Evolutionary conservation across 176 grass and related monocot species (phyloP).

Genomic region (Dendrocalamus sinicus): DNA sequence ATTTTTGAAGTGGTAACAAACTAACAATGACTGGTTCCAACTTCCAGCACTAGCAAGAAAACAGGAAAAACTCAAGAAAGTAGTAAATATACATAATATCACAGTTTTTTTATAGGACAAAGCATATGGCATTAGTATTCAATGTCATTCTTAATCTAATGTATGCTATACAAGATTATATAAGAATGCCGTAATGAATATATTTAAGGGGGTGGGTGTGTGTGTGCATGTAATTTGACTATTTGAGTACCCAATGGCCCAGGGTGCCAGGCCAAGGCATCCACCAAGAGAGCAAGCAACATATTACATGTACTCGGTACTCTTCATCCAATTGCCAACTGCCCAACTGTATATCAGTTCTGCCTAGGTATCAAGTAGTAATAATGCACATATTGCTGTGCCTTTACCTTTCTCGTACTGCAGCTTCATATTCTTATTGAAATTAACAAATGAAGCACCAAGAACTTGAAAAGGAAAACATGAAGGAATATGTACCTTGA

Average conservation of each 20-base stretch:
- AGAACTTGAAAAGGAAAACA: slow-evolving; percentile 14
- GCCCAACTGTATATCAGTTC: not conserved
- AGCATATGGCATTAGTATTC: not conserved
- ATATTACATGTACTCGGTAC: not conserved
- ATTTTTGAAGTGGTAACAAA: not conserved
- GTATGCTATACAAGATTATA: not conserved
- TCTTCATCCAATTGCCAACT: not conserved
- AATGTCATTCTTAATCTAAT: not conserved
- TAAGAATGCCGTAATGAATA: not conserved
- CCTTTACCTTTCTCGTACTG: not conserved
- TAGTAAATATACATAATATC: not conserved
- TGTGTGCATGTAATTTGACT: not conserved
- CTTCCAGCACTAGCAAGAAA: not conserved
- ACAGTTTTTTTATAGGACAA: not conserved
- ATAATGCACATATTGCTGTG: not conserved
- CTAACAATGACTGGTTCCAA: not conserved
- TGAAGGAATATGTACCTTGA: slow-evolving; percentile 61
- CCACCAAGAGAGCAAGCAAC: not conserved
- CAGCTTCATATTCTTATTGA: slow-evolving; percentile 22
- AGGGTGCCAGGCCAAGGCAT: not conserved
- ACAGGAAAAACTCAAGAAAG: not conserved
- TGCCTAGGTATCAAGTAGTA: not conserved
- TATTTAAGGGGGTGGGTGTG: not conserved
- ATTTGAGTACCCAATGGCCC: not conserved
- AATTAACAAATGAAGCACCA: slow-evolving; percentile 11